Base-by-base conservation (phyloP, 1,284 basidiomycete genomes). In the Amylostereum chailletii region DNA sequence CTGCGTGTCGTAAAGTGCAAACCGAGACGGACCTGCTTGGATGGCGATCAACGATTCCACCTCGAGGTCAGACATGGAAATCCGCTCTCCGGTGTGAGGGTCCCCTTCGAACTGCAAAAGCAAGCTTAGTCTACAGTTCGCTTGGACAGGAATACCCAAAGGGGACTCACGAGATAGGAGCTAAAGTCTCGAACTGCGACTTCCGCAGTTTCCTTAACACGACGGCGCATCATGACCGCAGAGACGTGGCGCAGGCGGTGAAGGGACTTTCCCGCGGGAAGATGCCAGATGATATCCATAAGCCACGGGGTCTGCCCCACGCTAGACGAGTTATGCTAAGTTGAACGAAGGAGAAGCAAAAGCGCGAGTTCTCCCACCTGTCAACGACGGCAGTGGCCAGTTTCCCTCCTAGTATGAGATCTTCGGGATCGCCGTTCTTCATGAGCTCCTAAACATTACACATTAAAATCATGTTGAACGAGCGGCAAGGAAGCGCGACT, bases 221-320 rank as follows among this genome's bases (percentile, higher is more conserved):
- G 53, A 9, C 11, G 31, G 10, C 46, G 48, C 53, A 56, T 50
- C 55, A 56, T 52, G 7, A 27, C 34, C 6, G 48, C 32, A 6
- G 55, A 50, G 6, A 37, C 34, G 30, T 43, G n/a, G 4, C 32
- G 40, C 9, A 57, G 42, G 5, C 34, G 9, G 33, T 47, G 49
- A 38, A 57, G 47, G 26, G 43, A 29, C 27, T 47, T 47, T 10
- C 46, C 46, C 19, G 42, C 31, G 10, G 54, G 55, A 2, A 57
- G 32, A 30, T 57, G 49, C 49, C 52, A 50, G 7, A 52, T 32
- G 34, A 55, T 53, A 34, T 55, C 52, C 51, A 57, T 49, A 10
- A 57, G 46, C 50, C 50, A 53, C 6, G 55, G 54, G 2, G 36
- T 33, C 41, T 57, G 51, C 3, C 55, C 55, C 30, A 53, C 26